Base-by-base conservation (phyloP, 305 asterid species). In the Solanum hybrid region DNA sequence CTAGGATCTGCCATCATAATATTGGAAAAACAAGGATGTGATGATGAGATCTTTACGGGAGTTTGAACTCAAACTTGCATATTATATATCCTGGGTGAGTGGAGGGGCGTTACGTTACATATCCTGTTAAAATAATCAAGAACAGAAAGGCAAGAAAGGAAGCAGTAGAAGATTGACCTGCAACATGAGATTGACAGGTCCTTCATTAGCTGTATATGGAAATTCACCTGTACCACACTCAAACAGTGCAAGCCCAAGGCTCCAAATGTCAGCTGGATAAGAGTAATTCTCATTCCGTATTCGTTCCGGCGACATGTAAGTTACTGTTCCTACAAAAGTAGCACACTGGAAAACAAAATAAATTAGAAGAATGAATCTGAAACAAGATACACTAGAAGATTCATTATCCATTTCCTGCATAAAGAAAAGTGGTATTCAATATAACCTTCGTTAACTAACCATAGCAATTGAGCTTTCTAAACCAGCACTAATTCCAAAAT, bases 201-300 rank as follows among this genome's bases (percentile, higher is more conserved):
- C 99, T 92, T 97, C 98, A 88, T 94, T 94, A 29, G 99, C 99
- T 86, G 94, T 89, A 92, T 96, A 97, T 11, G 99, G 99, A 89
- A 97, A 97, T 94, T 95, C 98, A 85, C 99, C 99, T 4, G 99
- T 96, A 60, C 98, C 99, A 93, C 99, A 97, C 91, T 97, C 99
- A 88, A 97, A 96, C 84, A 97, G 93, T 26, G 99, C 98, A 90
- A 97, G 98, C 34, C 99, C 99, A 71, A 97, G 98, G 93, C 99
- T 97, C 99, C 99, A 97, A 79, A 97, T 94, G 93, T 97, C 99
- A 92, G 99, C 99, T 78, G 99, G 98, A 91, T 95, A 97, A 29
- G 99, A 97, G 92, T 97, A 97, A 86, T 90, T 97, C 91, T 96
- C 99, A 86, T 96, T 96, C 90, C 98, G 94, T 91, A 97, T 97